Conservation (phyloP, 495 filamentous ascomycete genomes). For the Aspergillus bertholletiae region DNA sequence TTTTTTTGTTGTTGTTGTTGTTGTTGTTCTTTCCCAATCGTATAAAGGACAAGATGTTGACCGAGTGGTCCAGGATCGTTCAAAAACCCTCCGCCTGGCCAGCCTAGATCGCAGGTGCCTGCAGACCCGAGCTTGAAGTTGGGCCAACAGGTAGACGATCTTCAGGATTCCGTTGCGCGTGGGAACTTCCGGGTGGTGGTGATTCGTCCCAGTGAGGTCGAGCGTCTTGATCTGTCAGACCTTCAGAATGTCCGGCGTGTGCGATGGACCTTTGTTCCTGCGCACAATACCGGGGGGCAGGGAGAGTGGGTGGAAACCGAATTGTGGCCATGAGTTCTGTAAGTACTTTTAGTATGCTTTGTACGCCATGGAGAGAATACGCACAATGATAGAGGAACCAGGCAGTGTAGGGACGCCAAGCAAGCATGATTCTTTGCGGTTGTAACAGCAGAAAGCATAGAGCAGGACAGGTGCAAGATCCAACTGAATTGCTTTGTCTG, state of each 20-base stretch:
- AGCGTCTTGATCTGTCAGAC: conserved; percentile 70
- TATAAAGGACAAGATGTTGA: not conserved
- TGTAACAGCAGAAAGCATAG: too few species aligned
- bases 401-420: too few species aligned
- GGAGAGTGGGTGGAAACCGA: conserved; percentile 72
- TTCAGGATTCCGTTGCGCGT: conserved; percentile 65
- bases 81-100: conserved; percentile 71
- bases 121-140: conserved; percentile 49
- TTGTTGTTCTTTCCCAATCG: too few species aligned
- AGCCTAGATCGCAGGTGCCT: conserved; percentile 43
- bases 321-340: conserved; percentile 65
- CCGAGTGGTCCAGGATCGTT: conserved; percentile 54
- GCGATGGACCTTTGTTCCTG: conserved; percentile 52
- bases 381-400: too few species aligned
- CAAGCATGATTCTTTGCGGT: too few species aligned
- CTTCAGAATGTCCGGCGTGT: conserved; percentile 60
- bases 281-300: conserved; percentile 18
- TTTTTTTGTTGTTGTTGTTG: too few species aligned
- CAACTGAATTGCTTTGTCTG: too few species aligned
- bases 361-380: too few species aligned
- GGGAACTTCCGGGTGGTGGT: conserved; percentile 83
- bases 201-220: conserved; percentile 75
- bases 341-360: not conserved
- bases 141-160: conserved; percentile 65
- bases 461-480: too few species aligned